A percentile compares a stretch with the other conserved stretches of the same genome.
These are phyloP conservation scores for Yamadazyma tumulicola DNA, from an alignment of 805 yeast species.

Conservation along the genomic window DNA sequence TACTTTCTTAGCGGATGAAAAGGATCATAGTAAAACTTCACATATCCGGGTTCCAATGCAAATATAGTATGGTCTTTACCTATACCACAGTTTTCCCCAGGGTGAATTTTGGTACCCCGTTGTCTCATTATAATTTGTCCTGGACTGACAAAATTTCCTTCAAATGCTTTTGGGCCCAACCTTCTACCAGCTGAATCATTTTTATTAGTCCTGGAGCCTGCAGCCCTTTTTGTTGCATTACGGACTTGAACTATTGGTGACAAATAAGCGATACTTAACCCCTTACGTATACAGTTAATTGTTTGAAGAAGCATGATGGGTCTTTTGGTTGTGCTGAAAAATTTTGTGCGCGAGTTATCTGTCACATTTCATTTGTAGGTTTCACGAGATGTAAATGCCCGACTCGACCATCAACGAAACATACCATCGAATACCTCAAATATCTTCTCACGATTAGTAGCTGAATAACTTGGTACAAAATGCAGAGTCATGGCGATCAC, in stretches of 20 bases:
- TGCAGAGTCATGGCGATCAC: no score
- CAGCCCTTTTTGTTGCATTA: slow-evolving; percentile 89
- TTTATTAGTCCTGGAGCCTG: slow-evolving; percentile 92
- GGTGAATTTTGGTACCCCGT: slow-evolving; percentile 90
- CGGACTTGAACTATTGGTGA: slow-evolving; percentile 48
- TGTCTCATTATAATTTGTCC: slow-evolving; percentile 92
- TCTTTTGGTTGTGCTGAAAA: no score
- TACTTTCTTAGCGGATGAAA: slow-evolving; percentile 92
- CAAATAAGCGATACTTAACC: no score
- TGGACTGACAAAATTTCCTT: slow-evolving; percentile 68
- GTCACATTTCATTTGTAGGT: no score
- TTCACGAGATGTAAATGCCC: no score
- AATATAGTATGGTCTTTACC: slow-evolving; percentile 93
- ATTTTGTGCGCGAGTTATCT: no score
- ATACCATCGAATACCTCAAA: no score
- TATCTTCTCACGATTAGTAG: no score
- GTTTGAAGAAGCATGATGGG: no score
- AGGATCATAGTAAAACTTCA: slow-evolving; percentile 88
- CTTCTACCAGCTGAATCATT: slow-evolving; percentile 94
- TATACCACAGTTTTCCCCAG: slow-evolving; percentile 87
- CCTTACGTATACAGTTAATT: no score
- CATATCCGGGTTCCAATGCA: slow-evolving; percentile 91
- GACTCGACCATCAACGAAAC: no score
- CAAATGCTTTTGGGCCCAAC: slow-evolving; percentile 84
- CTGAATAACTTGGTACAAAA: no score